A percentile compares a stretch with the other conserved stretches of the same genome.
Evolutionary conservation across 805 yeast genomes (phyloP).

Genomic region (Schizosaccharomyces osmophilus): DNA sequence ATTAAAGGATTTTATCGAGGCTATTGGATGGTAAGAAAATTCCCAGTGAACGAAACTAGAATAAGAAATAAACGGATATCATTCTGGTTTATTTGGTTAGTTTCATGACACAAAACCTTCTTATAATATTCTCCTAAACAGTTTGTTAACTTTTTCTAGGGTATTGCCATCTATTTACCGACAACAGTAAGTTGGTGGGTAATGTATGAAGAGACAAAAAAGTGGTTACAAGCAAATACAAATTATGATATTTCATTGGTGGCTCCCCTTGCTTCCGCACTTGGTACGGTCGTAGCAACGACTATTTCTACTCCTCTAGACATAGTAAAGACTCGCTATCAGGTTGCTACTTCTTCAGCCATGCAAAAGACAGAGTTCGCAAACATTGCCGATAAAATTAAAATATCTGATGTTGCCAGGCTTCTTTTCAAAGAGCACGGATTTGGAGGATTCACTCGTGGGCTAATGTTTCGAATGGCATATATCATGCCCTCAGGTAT

Average conservation of each 20-base stretch:
- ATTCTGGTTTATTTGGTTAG: not conserved
- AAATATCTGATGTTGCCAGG: not conserved
- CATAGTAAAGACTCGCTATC: slow-evolving; percentile 22
- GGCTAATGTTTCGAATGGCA: not conserved
- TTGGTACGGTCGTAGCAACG: slow-evolving; percentile 16
- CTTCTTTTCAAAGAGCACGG: not conserved
- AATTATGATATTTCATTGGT: not conserved
- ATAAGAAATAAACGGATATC: not conserved
- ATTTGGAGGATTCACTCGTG: not conserved
- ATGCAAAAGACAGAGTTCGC: not conserved
- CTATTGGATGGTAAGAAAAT: slow-evolving; percentile 16
- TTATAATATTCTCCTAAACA: not conserved
- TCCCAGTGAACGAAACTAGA: not conserved
- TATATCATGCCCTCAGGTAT: slow-evolving; percentile 1
- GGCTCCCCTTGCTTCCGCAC: slow-evolving; percentile 12
- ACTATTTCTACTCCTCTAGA: slow-evolving; percentile 18
- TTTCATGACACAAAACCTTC: not conserved
- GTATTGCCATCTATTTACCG: slow-evolving; percentile 18
- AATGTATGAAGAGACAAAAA: slow-evolving; percentile 12
- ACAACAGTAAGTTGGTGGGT: slow-evolving; percentile 20
- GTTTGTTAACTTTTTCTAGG: slow-evolving; percentile 5
- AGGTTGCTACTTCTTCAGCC: slow-evolving; percentile 7
- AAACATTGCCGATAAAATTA: not conserved
- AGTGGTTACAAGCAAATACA: not conserved
- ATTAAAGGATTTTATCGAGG: slow-evolving; percentile 63